These are phyloP conservation scores for Rhodotorula glutinis DNA, from an alignment of 1,284 basidiomycete genomes.

Conservation along the genomic window DNA sequence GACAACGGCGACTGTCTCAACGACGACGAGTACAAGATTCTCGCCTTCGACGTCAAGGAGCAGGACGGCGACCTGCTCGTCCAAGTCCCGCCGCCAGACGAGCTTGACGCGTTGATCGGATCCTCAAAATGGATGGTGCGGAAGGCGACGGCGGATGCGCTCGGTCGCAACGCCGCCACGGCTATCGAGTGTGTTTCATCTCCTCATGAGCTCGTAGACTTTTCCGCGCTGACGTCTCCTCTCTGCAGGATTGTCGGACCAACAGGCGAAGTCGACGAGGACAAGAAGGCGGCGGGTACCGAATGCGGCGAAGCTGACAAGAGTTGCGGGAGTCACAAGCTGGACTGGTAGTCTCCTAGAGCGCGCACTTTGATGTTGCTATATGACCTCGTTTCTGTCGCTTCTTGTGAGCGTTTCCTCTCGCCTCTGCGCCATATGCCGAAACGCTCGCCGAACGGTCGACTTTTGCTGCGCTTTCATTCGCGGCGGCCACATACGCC, in stretches of 20 bases:
- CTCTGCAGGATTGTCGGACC: constrained; percentile 50
- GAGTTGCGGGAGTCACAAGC: constrained; percentile 18
- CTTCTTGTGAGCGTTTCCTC: not conserved
- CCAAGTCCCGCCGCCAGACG: constrained; percentile 58
- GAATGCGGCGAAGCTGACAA: constrained; percentile 26
- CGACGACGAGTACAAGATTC: constrained; percentile 62
- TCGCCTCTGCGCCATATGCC: no score
- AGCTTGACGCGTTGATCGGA: constrained; percentile 64
- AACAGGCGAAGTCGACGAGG: constrained; percentile 21
- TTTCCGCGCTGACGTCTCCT: not conserved
- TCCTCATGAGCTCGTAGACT: no score
- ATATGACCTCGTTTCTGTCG: no score
- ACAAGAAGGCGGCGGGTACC: constrained; percentile 21
- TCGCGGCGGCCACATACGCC: no score
- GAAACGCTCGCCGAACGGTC: no score
- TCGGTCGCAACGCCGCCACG: constrained; percentile 52
- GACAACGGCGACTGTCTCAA: constrained; percentile 60
- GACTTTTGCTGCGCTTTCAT: no score
- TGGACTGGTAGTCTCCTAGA: constrained; percentile 32
- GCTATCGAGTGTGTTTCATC: constrained; percentile 46
- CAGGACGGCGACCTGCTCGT: constrained; percentile 56
- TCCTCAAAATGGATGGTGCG: constrained; percentile 57
- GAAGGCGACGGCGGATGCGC: constrained; percentile 56
- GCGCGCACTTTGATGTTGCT: no score
- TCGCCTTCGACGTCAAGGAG: constrained; percentile 62